A percentile compares a stretch with the other conserved stretches of the same genome.
phyloP scores from a whole-genome alignment of 2,329 filamentous ascomycete species.

The Ophiostoma himal-ulmi region DNA sequence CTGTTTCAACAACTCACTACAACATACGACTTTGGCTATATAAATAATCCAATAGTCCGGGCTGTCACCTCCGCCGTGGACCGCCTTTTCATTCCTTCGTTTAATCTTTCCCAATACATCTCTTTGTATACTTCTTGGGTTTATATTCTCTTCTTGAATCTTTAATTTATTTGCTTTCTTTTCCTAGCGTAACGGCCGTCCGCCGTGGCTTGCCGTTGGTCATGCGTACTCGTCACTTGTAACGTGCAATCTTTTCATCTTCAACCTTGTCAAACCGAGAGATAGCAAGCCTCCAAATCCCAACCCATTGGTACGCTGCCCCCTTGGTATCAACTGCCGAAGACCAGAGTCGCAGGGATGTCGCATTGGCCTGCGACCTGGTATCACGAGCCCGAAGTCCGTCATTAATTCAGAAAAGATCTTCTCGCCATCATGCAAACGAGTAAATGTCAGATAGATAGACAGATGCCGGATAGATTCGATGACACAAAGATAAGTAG shows the following conservation, averaged over 20 bases:
- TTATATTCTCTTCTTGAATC: not conserved
- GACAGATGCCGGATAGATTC: too few species aligned
- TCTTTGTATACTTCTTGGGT: not conserved
- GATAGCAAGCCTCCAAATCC: not conserved
- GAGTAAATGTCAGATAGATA: too few species aligned
- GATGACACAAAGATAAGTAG: not conserved
- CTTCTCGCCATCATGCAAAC: too few species aligned
- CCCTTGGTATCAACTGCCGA: not conserved
- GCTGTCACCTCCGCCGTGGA: not conserved
- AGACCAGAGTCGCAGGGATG: not conserved
- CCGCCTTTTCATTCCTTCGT: not conserved
- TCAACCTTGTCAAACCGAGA: not conserved
- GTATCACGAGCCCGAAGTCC: not conserved
- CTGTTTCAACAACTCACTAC: not conserved
- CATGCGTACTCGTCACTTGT: not conserved
- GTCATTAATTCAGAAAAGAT: not conserved
- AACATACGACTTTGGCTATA: not conserved
- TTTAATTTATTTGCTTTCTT: not conserved
- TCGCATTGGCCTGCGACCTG: not conserved
- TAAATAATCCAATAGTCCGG: conserved; percentile 3
- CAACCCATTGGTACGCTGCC: not conserved
- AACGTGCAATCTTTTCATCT: not conserved
- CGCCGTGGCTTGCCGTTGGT: not conserved
- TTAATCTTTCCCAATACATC: not conserved
- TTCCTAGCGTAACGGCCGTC: not conserved